A percentile compares a stretch with the other conserved stretches of the same genome.
Conservation (phyloP, 495 filamentous ascomycete genomes). For the Talaromyces borbonicus region DNA sequence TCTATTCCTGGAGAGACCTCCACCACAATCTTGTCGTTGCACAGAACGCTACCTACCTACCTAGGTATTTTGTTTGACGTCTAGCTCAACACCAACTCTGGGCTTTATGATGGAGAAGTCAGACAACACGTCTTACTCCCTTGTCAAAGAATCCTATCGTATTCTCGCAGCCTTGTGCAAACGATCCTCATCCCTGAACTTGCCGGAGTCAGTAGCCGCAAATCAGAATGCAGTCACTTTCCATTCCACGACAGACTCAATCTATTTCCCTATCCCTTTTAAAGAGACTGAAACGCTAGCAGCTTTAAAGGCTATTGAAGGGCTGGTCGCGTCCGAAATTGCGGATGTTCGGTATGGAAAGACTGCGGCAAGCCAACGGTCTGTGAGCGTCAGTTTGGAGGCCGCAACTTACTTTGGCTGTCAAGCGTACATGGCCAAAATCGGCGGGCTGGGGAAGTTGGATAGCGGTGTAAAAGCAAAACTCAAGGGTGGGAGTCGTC, state of each 20-base stretch:
- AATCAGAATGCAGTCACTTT: slow-evolving; percentile 31
- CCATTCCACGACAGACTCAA: slow-evolving; percentile 29
- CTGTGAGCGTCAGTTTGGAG: slow-evolving; percentile 52
- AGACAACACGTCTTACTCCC: slow-evolving; percentile 21
- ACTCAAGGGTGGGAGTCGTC: slow-evolving; percentile 44
- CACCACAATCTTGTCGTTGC: no score
- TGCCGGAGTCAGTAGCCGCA: slow-evolving; percentile 26
- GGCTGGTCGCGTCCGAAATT: slow-evolving; percentile 53
- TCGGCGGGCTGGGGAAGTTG: slow-evolving; percentile 58
- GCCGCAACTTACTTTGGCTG: slow-evolving; percentile 57
- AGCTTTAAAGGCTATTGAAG: slow-evolving; percentile 62
- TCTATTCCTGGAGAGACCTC: no score
- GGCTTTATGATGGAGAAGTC: no score
- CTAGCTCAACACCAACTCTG: no score
- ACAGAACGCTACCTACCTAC: no score
- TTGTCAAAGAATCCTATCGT: slow-evolving; percentile 30
- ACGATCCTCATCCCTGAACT: slow-evolving; percentile 26
- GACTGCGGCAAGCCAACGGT: slow-evolving; percentile 17
- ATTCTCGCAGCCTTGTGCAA: slow-evolving; percentile 34
- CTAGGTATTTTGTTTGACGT: no score
- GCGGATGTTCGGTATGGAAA: slow-evolving; percentile 45
- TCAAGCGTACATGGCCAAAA: slow-evolving; percentile 60
- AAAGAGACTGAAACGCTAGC: slow-evolving; percentile 60
- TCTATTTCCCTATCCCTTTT: slow-evolving; percentile 55
- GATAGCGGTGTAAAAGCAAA: slow-evolving; percentile 49